phyloP scores from a whole-genome alignment of 2,329 filamentous ascomycete genomes.

The Aureobasidium subglaciale region DNA sequence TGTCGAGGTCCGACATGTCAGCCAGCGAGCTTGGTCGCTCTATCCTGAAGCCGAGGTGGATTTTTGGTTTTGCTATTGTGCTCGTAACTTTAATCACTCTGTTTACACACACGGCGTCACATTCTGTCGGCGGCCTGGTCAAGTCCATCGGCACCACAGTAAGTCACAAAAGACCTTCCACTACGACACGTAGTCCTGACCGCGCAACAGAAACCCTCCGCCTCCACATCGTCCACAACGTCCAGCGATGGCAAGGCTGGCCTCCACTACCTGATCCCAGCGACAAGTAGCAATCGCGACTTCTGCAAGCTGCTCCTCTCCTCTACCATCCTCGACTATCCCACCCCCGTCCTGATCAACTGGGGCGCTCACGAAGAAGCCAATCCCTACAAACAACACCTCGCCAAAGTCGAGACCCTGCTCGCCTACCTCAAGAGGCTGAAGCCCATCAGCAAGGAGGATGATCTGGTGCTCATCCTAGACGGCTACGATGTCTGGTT shows the following conservation, averaged over 20 bases:
- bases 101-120: neutral
- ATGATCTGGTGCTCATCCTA: constrained; percentile 57
- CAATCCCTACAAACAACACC: constrained; percentile 36
- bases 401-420: constrained; percentile 40
- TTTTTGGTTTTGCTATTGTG: constrained; percentile 1
- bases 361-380: constrained; percentile 29
- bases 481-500: constrained; percentile 60
- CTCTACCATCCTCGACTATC: constrained; percentile 53
- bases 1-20: constrained; percentile 4
- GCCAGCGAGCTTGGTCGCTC: constrained; percentile 2
- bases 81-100: constrained; percentile 11
- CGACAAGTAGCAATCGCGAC: constrained; percentile 40
- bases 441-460: constrained; percentile 28
- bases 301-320: constrained; percentile 53
- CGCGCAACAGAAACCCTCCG: neutral
- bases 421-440: constrained; percentile 38
- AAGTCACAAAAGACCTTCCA: neutral
- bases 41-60: constrained; percentile 7
- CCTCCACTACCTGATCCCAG: constrained; percentile 51
- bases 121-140: neutral
- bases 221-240: neutral
- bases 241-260: constrained; percentile 1
- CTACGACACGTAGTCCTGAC: neutral
- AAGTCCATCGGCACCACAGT: neutral
- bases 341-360: constrained; percentile 49